Evolutionary conservation across 208 protist genomes (phyloP), one percentile per base, ranked within the genome.

Genomic region (Crithidia expoeki): DNA sequence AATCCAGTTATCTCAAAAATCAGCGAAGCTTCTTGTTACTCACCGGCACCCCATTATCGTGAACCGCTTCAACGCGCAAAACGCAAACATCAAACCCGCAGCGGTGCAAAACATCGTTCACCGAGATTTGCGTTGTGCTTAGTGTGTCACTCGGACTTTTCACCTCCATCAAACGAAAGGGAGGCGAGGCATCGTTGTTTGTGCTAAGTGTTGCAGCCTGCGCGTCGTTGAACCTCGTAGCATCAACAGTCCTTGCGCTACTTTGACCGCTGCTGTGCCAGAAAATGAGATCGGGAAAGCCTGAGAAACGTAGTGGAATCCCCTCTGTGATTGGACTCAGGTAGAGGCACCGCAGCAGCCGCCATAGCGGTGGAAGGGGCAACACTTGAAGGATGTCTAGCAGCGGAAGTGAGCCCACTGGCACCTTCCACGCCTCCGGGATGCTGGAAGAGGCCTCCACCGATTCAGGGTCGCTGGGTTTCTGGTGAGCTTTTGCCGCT

Each of bases 21-120:
- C 44, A 77, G 1, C 72, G 56, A 6, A 77, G 17, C n/a, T 62
- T 52, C 49, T 77, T 77, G 40, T 42, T 49, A 51, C 56, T 77
- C 21, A 77, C 57, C 0, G 47, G 58, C 50, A 52, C 44, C 0
- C 72, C 72, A 33, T 57, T 62, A 50, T 71, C 56, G 27, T 72
- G 36, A 40, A 79, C 68, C 11, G 99, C 98, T 34, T 98, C 73
- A 60, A 99, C 93, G 69, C 97, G 92, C 28, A 90, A 83, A 40
- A 98, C 90, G 92, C 53, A 76, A 25, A 91, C 87, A 33, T 87
- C 63, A 68, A 96, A 94, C 23, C 88, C 88, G 49, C 86, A 92
- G 14, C 80, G 76, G 38, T 68, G 68, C 28, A 96, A 74, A 1
- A 76, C 65, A 62, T 96, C 88, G 61, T 90, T 84, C n/a, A 93